Base-by-base conservation (phyloP, 441 rosid genomes). In the Euphorbia celastroides region DNA sequence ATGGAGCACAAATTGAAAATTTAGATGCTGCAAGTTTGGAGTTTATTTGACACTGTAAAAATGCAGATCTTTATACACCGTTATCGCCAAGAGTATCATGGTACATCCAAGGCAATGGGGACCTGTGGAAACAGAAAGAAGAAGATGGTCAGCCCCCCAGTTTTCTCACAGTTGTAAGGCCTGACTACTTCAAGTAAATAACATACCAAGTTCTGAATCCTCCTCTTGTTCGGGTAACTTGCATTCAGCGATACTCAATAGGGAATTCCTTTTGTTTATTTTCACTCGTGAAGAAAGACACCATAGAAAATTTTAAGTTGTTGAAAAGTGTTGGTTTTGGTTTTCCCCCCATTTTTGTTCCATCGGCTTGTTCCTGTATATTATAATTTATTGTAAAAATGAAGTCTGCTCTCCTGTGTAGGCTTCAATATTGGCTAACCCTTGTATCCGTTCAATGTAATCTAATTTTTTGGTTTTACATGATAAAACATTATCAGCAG, bases 41-140 rank as follows among this genome's bases (percentile, higher is more conserved):
- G 25, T 20, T 34, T 68, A 36, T 59, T 34, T 74, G 72, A 75
- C 65, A 44, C 34, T 17, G 48, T 50, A 7, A 70, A 23, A 1
- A 17, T 77, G 86, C 84, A 82, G 84, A 84, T 80, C 72, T 84
- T 3, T 84, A 82, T 66, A 74, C 87, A 0, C 84, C 89, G 20
- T 75, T 84, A 44, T 84, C 89, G 57, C 89, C 89, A 2, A 82
- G 60, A 71, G 87, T 84, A 14, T 79, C 89, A 41, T 84, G 85
- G 85, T 84, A 72, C 71, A 76, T 82, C 62, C 87, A 84, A 74
- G 84, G 85, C 59, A 81, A 79, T 54, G 84, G 84, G 31, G 88
- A 84, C 30, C 52, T 38, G 2, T 74, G 85, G 83, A 84, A 77
- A 70, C 83, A 78, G 78, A 82, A 77, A 67, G 87, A 77, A 44